A percentile compares a stretch with the other conserved stretches of the same genome.
These are phyloP conservation scores for Cercospora sp. DNA, from an alignment of 2,329 filamentous ascomycete genomes.

Conservation along the genomic window DNA sequence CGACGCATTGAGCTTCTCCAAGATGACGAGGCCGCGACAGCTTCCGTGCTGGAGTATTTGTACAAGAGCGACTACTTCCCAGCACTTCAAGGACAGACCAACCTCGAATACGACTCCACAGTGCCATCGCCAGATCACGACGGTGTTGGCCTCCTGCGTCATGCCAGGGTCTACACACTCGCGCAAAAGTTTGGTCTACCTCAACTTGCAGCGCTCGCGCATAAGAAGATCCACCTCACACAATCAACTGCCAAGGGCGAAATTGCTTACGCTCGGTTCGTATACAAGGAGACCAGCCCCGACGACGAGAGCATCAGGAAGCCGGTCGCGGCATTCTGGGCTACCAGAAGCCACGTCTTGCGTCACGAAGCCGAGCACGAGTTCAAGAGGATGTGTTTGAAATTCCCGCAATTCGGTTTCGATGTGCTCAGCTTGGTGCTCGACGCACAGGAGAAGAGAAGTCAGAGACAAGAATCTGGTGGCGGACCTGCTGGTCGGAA, in stretches of 20 bases:
- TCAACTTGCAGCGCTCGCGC: conserved; percentile 72
- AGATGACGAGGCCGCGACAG: conserved; percentile 71
- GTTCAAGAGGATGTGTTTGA: conserved; percentile 81
- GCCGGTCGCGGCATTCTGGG: conserved; percentile 90
- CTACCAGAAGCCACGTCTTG: conserved; percentile 73
- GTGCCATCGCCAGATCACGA: conserved; percentile 69
- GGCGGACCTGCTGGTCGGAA: conserved; percentile 39
- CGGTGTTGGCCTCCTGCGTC: conserved; percentile 82
- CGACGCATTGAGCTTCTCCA: conserved; percentile 68
- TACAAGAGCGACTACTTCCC: conserved; percentile 90
- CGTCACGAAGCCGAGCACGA: conserved; percentile 83
- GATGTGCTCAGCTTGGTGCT: conserved; percentile 74
- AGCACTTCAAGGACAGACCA: conserved; percentile 57
- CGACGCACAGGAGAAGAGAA: conserved; percentile 52
- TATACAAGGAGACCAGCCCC: conserved; percentile 72
- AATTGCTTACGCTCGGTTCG: conserved; percentile 87
- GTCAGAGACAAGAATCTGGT: conserved; percentile 39
- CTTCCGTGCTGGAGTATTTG: conserved; percentile 78
- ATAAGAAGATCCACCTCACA: conserved; percentile 89
- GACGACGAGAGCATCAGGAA: conserved; percentile 74
- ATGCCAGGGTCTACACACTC: conserved; percentile 86
- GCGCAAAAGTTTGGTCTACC: conserved; percentile 71
- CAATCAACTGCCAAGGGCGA: conserved; percentile 85
- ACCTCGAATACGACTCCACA: conserved; percentile 68
- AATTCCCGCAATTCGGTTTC: conserved; percentile 89